A percentile compares a stretch with the other conserved stretches of the same genome.
Conservation (phyloP, 192 early-diverging fungal genomes). For the Spinellus fusiger region DNA sequence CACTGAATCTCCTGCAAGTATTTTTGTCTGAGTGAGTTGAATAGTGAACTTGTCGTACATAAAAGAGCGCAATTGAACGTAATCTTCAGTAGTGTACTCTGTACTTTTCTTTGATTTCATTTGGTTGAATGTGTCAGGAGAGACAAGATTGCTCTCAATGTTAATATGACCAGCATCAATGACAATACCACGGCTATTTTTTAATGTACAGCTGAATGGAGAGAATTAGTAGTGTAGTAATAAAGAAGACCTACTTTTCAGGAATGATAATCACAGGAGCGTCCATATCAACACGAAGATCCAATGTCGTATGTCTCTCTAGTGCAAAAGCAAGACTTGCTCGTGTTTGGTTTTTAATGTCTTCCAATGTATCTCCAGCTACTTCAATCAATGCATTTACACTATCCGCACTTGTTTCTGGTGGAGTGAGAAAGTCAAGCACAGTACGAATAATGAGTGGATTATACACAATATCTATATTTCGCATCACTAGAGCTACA, state of each 20-base stretch:
- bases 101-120: constrained; percentile 63
- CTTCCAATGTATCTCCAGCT: constrained; percentile 82
- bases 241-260: constrained; percentile 45
- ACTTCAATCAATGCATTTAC: constrained; percentile 67
- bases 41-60: constrained; percentile 92
- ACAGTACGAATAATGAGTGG: constrained; percentile 68
- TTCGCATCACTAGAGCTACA: constrained; percentile 76
- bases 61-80: constrained; percentile 64
- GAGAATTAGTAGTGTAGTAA: background rate
- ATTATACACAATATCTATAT: constrained; percentile 88
- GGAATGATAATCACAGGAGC: constrained; percentile 95
- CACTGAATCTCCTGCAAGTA: constrained; percentile 72
- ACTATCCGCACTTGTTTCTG: constrained; percentile 67
- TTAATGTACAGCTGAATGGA: constrained; percentile 37
- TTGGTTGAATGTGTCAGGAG: constrained; percentile 56
- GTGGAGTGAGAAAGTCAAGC: constrained; percentile 78
- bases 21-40: constrained; percentile 74
- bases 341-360: constrained; percentile 81
- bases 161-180: constrained; percentile 91
- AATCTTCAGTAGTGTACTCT: constrained; percentile 54
- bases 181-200: constrained; percentile 66
- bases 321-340: constrained; percentile 79
- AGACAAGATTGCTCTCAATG: constrained; percentile 79
- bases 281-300: constrained; percentile 91
- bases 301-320: constrained; percentile 83